These are phyloP conservation scores for Fraxinus latifolia DNA, from an alignment of 305 asterid species.

Conservation along the genomic window DNA sequence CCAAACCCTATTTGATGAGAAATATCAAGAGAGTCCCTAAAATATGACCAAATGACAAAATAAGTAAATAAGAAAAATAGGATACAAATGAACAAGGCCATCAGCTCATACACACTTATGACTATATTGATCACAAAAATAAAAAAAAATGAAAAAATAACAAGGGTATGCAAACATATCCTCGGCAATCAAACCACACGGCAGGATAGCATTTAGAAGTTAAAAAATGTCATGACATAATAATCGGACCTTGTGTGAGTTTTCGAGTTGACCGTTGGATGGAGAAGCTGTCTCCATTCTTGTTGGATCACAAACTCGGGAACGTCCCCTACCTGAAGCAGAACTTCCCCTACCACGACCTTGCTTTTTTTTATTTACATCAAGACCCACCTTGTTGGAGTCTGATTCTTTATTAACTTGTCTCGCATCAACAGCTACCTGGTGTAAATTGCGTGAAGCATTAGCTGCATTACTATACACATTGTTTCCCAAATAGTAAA, in stretches of 20 bases:
- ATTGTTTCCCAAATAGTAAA: slow-evolving; percentile 13
- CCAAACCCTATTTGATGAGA: background rate
- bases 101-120: background rate
- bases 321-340: slow-evolving; percentile 78
- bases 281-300: slow-evolving; percentile 44
- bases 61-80: background rate
- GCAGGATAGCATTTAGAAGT: background rate
- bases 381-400: slow-evolving; percentile 45
- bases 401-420: slow-evolving; percentile 56
- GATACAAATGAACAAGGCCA: background rate
- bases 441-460: slow-evolving; percentile 35
- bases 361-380: slow-evolving; percentile 63
- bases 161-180: background rate
- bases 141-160: background rate
- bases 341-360: slow-evolving; percentile 70
- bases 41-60: background rate
- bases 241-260: slow-evolving; percentile 53
- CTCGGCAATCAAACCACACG: background rate
- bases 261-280: slow-evolving; percentile 63
- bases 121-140: background rate
- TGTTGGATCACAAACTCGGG: slow-evolving; percentile 60
- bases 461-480: slow-evolving; percentile 32
- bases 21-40: background rate
- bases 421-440: slow-evolving; percentile 47
- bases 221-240: slow-evolving; percentile 7